These are phyloP conservation scores for Trichophyton schoenleinii DNA, from an alignment of 2,329 filamentous ascomycete species.

Conservation along the genomic window DNA sequence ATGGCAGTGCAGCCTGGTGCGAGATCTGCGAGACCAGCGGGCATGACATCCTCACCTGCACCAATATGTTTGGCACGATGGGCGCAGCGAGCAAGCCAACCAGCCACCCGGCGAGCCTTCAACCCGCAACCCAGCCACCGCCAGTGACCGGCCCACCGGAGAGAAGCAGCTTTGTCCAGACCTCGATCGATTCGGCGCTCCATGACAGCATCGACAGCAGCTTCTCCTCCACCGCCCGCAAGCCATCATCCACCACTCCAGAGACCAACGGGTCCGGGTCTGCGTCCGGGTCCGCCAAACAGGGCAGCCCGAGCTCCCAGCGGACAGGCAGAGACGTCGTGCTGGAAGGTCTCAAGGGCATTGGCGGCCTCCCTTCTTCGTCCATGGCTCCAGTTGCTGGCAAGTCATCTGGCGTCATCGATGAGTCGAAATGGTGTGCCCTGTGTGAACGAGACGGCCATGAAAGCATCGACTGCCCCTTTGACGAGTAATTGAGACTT, in stretches of 20 bases:
- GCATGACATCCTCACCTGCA: constrained; percentile 89
- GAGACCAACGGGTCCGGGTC: constrained; percentile 4
- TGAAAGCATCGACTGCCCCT: constrained; percentile 87
- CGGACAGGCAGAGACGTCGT: constrained; percentile 32
- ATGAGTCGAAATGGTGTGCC: constrained; percentile 89
- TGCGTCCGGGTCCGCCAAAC: background rate
- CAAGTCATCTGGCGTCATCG: constrained; percentile 64
- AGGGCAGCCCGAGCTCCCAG: constrained; percentile 17
- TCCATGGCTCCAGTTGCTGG: constrained; percentile 56
- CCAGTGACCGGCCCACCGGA: background rate
- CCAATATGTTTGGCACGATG: constrained; percentile 61
- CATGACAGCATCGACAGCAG: background rate
- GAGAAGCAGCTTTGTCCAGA: background rate
- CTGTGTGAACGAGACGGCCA: constrained; percentile 93
- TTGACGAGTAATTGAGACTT: constrained; percentile 51
- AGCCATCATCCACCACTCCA: background rate
- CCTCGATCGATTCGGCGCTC: background rate
- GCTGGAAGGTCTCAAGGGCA: constrained; percentile 32
- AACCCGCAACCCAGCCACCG: background rate
- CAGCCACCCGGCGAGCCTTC: constrained; percentile 13
- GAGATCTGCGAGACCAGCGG: constrained; percentile 89
- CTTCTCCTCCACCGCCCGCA: background rate
- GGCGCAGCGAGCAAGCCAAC: constrained; percentile 2
- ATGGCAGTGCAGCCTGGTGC: constrained; percentile 69
- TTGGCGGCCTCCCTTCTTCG: constrained; percentile 24